Percentiles rank a stretch among this genome's conserved stretches.
Conservation (phyloP, 2,329 filamentous ascomycete genomes). For the Didymella sp. region DNA sequence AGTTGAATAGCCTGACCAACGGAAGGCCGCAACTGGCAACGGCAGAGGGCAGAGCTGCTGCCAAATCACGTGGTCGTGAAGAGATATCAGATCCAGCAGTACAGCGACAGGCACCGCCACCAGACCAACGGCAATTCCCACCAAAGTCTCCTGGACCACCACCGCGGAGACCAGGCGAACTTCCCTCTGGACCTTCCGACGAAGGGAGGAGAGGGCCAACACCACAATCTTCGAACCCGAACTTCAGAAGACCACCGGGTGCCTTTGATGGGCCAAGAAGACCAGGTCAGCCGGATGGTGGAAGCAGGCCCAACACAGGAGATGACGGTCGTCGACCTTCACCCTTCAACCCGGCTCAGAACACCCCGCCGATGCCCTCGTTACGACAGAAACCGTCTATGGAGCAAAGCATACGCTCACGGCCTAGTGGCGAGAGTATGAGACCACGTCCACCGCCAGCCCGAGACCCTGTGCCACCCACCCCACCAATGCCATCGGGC, state of each 20-base stretch:
- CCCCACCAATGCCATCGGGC: slow-evolving; percentile 39
- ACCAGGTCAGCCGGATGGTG: slow-evolving; percentile 29
- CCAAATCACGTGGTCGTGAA: slow-evolving; percentile 14
- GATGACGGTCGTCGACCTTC: slow-evolving; percentile 40
- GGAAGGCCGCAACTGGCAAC: slow-evolving; percentile 43
- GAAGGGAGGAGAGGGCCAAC: slow-evolving; percentile 27
- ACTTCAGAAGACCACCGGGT: slow-evolving; percentile 34
- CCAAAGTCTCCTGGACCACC: slow-evolving; percentile 34
- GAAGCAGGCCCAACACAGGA: slow-evolving; percentile 38
- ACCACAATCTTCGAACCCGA: slow-evolving; percentile 24
- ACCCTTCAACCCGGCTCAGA: slow-evolving; percentile 30
- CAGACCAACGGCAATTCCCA: slow-evolving; percentile 29
- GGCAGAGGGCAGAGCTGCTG: slow-evolving; percentile 35
- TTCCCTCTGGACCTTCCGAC: slow-evolving; percentile 19
- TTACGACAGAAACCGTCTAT: slow-evolving; percentile 44
- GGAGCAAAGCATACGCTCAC: slow-evolving; percentile 44
- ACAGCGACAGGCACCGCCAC: slow-evolving; percentile 23
- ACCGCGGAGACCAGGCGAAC: slow-evolving; percentile 31
- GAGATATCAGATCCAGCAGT: slow-evolving; percentile 21
- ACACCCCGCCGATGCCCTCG: slow-evolving; percentile 36
- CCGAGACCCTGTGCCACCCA: slow-evolving; percentile 40
- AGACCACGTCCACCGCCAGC: slow-evolving; percentile 40
- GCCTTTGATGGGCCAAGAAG: slow-evolving; percentile 31
- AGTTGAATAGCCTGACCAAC: slow-evolving; percentile 77
- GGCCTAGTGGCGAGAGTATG: slow-evolving; percentile 48